Conservation (phyloP, 2,329 filamentous ascomycete species). For the Acrocalymma vagum region DNA sequence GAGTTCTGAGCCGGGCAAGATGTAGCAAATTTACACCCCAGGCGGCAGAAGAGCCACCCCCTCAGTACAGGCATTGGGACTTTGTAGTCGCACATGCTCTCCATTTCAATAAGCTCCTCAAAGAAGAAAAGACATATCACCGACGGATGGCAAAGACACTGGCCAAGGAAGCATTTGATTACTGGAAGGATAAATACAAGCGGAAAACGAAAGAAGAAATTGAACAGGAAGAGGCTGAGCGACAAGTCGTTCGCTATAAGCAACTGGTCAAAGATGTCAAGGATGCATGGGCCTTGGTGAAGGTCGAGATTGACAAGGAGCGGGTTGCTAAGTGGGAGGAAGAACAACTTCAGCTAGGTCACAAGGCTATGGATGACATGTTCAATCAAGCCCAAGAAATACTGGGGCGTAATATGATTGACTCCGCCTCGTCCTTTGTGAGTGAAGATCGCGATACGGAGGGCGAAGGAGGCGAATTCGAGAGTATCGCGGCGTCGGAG, state of each 20-base stretch:
- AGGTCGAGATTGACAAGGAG: constrained; percentile 64
- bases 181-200: constrained; percentile 74
- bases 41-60: constrained; percentile 74
- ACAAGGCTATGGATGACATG: constrained; percentile 75
- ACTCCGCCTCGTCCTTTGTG: constrained; percentile 47
- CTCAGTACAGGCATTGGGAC: constrained; percentile 87
- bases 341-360: constrained; percentile 63
- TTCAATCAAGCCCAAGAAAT: constrained; percentile 71
- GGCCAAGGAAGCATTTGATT: constrained; percentile 79
- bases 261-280: constrained; percentile 72
- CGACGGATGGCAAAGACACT: constrained; percentile 78
- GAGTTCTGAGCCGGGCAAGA: constrained; percentile 75
- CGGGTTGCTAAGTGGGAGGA: constrained; percentile 67
- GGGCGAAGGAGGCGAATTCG: constrained; percentile 55
- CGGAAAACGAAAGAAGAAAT: constrained; percentile 72
- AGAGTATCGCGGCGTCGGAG: constrained; percentile 44
- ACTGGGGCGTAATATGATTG: constrained; percentile 40
- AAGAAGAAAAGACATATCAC: constrained; percentile 81
- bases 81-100: constrained; percentile 81
- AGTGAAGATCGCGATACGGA: constrained; percentile 50
- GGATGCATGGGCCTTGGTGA: constrained; percentile 67
- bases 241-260: constrained; percentile 74
- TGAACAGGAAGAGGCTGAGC: constrained; percentile 76
- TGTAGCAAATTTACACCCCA: constrained; percentile 80
- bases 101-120: constrained; percentile 82